A percentile compares a stretch with the other conserved stretches of the same genome.
phyloP scores from a whole-genome alignment of 495 filamentous ascomycete genomes.

The Annulohypoxylon maeteangense region DNA sequence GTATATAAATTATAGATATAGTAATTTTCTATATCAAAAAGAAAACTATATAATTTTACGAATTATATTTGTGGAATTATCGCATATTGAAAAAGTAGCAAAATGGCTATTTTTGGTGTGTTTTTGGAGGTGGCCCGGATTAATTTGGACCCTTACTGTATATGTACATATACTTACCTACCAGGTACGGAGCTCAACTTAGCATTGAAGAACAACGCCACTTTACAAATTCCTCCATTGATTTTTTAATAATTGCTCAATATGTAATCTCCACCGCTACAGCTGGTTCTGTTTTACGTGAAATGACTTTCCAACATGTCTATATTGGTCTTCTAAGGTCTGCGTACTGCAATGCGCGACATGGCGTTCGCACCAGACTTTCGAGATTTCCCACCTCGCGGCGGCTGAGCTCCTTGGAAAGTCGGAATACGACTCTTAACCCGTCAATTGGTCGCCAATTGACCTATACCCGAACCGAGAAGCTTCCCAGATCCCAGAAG shows the following conservation, averaged over 20 bases:
- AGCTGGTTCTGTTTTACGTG: slow-evolving; percentile 16
- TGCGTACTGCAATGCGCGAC: slow-evolving; percentile 33
- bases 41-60: not conserved
- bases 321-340: slow-evolving; percentile 39
- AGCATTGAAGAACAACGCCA: slow-evolving; percentile 19
- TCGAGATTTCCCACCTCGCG: slow-evolving; percentile 25
- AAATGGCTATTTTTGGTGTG: not conserved
- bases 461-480: slow-evolving; percentile 8
- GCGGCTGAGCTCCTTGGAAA: slow-evolving; percentile 33
- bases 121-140: not conserved
- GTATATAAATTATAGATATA: not conserved
- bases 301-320: slow-evolving; percentile 41
- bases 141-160: not conserved
- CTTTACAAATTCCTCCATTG: not conserved
- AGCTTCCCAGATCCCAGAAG: not conserved
- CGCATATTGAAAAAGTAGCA: not conserved
- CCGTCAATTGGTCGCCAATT: slow-evolving; percentile 10
- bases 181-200: not conserved
- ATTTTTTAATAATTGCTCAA: slow-evolving; percentile 13
- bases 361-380: slow-evolving; percentile 8
- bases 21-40: not conserved
- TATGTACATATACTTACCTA: no score
- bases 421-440: not conserved
- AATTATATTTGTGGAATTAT: not conserved
- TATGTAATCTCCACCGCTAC: slow-evolving; percentile 32